Base-by-base conservation (phyloP, 2,329 filamentous ascomycete species). In the Cladophialophora psammophila region DNA sequence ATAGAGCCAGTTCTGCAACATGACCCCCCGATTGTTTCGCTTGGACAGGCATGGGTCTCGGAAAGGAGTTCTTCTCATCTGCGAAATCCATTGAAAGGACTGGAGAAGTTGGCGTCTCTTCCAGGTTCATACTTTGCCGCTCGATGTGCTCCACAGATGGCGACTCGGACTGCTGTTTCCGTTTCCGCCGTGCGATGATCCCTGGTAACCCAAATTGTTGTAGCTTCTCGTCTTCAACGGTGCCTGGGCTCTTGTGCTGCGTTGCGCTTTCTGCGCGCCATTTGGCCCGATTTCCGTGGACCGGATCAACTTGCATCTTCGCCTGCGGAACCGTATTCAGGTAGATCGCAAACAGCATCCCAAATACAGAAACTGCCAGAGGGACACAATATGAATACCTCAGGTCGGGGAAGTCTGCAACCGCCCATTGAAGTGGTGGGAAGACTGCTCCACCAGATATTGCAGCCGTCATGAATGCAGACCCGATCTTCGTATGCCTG, bases 401-500 rank as follows among this genome's bases (percentile, higher is more conserved):
- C 0, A 80, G 73, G 26, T 80, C 79, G 2, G 76, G 74, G 0
- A 74, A 71, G 8, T 80, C 75, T 5, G 76, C 74, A 7, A 83
- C 81, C 0, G 80, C 81, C 70, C 71, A 73, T 68, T 85, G 81
- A 63, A 88, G 83, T 8, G 86, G 86, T 0, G 86, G 84, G 64
- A 88, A 84, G 36, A 83, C 78, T 1, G 81, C 82, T 1, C 86
- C 87, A 9, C 85, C 84, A 18, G 80, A 80, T 50, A 87, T 84
- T 4, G 84, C 83, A 9, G 83, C 80, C 0, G 86, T 85, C 53
- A 90, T 75, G 2, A 86, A 71, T 0, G 83, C 81, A 6, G 83
- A 80, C 6, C 84, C 87, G 36, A 84, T 81, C 72, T 88, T 88
- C 15, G 86, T 88, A 72, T 87, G 83, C 13, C 76, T 79, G 5